Evolutionary conservation across 176 grass and related monocot species (phyloP).

Genomic region (Coix lacrymajobi): DNA sequence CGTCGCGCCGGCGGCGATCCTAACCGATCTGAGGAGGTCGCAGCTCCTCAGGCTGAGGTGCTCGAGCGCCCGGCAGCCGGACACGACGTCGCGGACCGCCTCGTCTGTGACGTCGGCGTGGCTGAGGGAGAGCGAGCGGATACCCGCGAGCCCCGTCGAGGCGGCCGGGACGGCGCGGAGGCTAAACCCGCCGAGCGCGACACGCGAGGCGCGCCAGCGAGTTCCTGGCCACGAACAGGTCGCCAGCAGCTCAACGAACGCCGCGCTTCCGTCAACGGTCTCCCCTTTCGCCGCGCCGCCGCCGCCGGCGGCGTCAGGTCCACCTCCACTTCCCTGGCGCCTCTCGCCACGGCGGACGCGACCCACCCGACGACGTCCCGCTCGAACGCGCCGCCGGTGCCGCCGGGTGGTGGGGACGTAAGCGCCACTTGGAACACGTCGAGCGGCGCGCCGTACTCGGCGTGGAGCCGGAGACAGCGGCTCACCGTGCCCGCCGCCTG

Average conservation of each 20-base stretch:
- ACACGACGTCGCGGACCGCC: conserved; percentile 12
- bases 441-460: conserved; percentile 11
- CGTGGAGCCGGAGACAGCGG: conserved; percentile 40
- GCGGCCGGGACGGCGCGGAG: neutral
- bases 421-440: conserved; percentile 30
- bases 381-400: neutral
- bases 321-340: conserved; percentile 41
- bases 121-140: conserved; percentile 37
- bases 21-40: neutral
- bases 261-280: neutral
- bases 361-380: conserved; percentile 35
- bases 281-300: neutral
- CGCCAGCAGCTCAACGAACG: neutral
- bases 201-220: conserved; percentile 32
- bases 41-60: conserved; percentile 46
- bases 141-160: neutral
- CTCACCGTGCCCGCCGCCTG: conserved; percentile 31
- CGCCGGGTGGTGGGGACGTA: neutral
- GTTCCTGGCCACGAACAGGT: conserved; percentile 15
- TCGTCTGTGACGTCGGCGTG: conserved; percentile 27
- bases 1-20: conserved; percentile 18
- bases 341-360: conserved; percentile 21
- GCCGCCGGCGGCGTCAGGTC: conserved; percentile 19
- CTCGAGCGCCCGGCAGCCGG: conserved; percentile 28
- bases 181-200: conserved; percentile 31